A percentile compares a stretch with the other conserved stretches of the same genome.
These are phyloP conservation scores for Plasmodium falciparum DNA, from an alignment of 169 alveolate species.

Conservation along the genomic window DNA sequence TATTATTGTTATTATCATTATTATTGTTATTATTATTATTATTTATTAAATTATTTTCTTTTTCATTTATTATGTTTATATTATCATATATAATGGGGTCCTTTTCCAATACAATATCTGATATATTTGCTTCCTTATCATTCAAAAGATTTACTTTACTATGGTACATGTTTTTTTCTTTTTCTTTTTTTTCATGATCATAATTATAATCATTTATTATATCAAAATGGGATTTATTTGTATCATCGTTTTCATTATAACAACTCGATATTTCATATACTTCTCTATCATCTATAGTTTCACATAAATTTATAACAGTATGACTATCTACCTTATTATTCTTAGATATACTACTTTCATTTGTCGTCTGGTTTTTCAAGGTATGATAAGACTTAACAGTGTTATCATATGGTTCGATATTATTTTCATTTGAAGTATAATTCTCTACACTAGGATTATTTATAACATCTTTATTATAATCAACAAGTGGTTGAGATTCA, in stretches of 20 bases:
- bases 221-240: not conserved
- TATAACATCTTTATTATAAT: not conserved
- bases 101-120: too few relatives aligned
- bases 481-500: not conserved
- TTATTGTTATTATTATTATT: too few relatives aligned
- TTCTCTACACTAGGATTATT: not conserved
- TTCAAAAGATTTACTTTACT: too few relatives aligned
- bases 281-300: conserved; percentile 1
- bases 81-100: too few relatives aligned
- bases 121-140: not conserved
- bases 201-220: too few relatives aligned
- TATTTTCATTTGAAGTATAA: not conserved
- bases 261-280: conserved; percentile 14
- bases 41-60: too few relatives aligned
- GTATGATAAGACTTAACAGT: not conserved
- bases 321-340: not conserved
- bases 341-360: not conserved
- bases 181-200: too few relatives aligned
- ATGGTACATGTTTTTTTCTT: too few relatives aligned
- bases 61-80: too few relatives aligned
- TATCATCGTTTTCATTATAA: conserved; percentile 14
- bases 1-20: too few relatives aligned
- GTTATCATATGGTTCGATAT: not conserved
- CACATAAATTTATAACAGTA: not conserved
- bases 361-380: not conserved